These are phyloP conservation scores for Arxiozyma bovina DNA, from an alignment of 1,139 yeast species.

Conservation along the genomic window DNA sequence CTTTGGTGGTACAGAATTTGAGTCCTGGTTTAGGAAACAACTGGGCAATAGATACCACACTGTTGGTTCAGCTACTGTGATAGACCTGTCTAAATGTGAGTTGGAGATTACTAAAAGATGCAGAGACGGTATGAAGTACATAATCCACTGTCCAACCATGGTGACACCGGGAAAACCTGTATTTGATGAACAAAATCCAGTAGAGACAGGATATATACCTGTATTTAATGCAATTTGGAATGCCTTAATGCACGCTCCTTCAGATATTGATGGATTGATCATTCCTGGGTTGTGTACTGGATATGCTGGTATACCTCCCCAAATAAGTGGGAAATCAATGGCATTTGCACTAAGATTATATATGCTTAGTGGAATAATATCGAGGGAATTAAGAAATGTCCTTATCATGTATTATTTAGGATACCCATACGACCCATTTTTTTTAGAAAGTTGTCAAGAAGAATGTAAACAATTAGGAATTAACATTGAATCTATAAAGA, in stretches of 20 bases:
- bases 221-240: constrained; percentile 44
- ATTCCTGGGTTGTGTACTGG: constrained; percentile 48
- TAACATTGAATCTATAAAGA: constrained; percentile 10
- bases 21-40: constrained; percentile 25
- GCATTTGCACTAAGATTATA: constrained; percentile 25
- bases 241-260: constrained; percentile 25
- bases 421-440: constrained; percentile 20
- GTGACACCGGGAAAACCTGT: constrained; percentile 33
- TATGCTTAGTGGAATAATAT: constrained; percentile 13
- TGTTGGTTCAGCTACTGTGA: constrained; percentile 21
- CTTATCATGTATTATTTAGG: constrained; percentile 25
- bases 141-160: constrained; percentile 44
- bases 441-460: constrained; percentile 11
- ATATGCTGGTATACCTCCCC: constrained; percentile 37
- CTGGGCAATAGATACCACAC: constrained; percentile 23
- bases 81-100: constrained; percentile 15
- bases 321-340: constrained; percentile 30
- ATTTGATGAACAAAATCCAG: constrained; percentile 13
- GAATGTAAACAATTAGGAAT: constrained; percentile 20
- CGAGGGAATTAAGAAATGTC: constrained; percentile 19
- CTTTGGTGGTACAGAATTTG: constrained; percentile 28
- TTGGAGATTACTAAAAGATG: constrained; percentile 6
- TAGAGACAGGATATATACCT: constrained; percentile 22
- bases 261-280: constrained; percentile 31
- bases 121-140: constrained; percentile 25